Evolutionary conservation across 2,329 filamentous ascomycete genomes (phyloP).

Genomic region (Neofusicoccum laricinum): DNA sequence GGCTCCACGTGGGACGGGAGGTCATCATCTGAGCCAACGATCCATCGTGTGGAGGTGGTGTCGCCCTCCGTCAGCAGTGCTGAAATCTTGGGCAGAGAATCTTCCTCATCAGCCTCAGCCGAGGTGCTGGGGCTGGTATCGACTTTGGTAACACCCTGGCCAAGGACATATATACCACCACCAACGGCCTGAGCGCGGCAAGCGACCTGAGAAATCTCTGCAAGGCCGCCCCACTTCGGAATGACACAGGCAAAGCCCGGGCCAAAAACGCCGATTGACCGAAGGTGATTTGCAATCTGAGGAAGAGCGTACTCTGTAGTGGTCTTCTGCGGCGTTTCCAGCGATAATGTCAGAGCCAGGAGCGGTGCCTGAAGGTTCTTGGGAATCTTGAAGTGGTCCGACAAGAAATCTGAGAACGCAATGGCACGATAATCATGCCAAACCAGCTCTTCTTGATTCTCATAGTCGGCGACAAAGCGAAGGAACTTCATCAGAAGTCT

Average conservation of each 20-base stretch:
- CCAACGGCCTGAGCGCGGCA: conserved; percentile 90
- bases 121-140: conserved; percentile 12
- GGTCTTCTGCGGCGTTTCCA: conserved; percentile 54
- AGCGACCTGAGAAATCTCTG: conserved; percentile 86
- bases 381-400: conserved; percentile 55
- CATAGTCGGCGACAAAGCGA: conserved; percentile 76
- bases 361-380: conserved; percentile 63
- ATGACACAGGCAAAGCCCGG: conserved; percentile 85
- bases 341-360: conserved; percentile 70
- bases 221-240: conserved; percentile 87
- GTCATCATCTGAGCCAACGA: conserved; percentile 49
- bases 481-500: conserved; percentile 89
- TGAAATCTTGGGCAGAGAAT: conserved; percentile 29
- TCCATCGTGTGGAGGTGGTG: conserved; percentile 52
- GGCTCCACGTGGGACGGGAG: conserved; percentile 21
- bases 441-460: conserved; percentile 52
- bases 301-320: conserved; percentile 68
- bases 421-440: conserved; percentile 59
- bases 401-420: conserved; percentile 59
- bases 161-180: conserved; percentile 85
- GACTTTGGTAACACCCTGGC: conserved; percentile 56
- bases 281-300: conserved; percentile 73
- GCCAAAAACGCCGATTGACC: conserved; percentile 84
- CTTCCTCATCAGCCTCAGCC: conserved; percentile 19
- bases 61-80: conserved; percentile 58